phyloP scores from a whole-genome alignment of 495 filamentous ascomycete species.

The Daldinia childiae region DNA sequence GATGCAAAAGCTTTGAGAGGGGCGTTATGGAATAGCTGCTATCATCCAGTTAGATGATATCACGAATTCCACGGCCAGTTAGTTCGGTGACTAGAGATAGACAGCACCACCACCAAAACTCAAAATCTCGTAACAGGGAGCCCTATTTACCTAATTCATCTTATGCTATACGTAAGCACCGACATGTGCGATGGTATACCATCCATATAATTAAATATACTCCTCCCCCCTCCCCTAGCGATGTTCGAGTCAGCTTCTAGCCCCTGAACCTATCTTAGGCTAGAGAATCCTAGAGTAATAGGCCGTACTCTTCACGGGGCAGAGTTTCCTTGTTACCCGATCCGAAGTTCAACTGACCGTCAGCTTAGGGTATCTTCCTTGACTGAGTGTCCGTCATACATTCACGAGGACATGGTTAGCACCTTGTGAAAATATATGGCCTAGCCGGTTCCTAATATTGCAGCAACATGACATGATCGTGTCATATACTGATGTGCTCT shows the following conservation, averaged over 20 bases:
- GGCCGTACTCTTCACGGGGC: not conserved
- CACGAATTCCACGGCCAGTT: conserved; percentile 10
- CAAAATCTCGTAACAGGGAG: conserved; percentile 15
- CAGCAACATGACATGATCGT: conserved; percentile 25
- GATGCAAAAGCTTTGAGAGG: not conserved
- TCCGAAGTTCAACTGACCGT: not conserved
- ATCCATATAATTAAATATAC: not conserved
- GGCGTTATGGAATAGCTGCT: not conserved
- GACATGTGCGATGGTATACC: not conserved
- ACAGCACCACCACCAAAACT: conserved; percentile 9
- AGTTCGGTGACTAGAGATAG: not conserved
- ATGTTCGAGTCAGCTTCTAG: conserved; percentile 5
- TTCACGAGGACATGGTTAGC: not conserved
- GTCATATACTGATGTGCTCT: not conserved
- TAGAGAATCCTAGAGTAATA: not conserved
- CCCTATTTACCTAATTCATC: not conserved
- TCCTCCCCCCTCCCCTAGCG: too few relatives aligned
- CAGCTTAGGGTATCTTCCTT: not conserved
- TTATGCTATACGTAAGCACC: not conserved
- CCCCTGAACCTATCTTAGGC: not conserved
- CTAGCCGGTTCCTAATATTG: not conserved
- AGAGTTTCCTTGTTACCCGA: not conserved
- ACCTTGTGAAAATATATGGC: not conserved
- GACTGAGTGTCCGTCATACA: not conserved
- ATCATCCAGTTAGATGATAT: conserved; percentile 21